These are phyloP conservation scores for Penicillium macrosclerotiorum DNA, from an alignment of 495 filamentous ascomycete genomes.

Conservation along the genomic window DNA sequence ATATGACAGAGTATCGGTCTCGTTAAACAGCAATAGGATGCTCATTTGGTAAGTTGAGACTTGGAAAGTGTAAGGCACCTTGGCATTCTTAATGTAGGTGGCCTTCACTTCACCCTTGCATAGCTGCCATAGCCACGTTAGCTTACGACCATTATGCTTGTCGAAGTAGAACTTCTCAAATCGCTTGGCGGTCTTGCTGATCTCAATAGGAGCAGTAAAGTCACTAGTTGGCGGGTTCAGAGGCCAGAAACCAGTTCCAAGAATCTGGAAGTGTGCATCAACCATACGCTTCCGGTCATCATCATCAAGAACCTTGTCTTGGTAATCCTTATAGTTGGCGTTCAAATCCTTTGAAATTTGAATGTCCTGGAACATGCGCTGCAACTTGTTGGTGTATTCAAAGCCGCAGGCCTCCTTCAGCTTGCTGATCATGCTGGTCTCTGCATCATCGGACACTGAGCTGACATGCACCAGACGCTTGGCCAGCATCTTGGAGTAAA, in stretches of 20 bases:
- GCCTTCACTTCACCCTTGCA: slow-evolving; percentile 97
- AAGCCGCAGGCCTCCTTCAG: slow-evolving; percentile 98
- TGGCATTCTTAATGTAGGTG: slow-evolving; percentile 83
- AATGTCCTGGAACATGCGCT: slow-evolving; percentile 99
- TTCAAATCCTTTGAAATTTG: slow-evolving; percentile 98
- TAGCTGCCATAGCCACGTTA: slow-evolving; percentile 97
- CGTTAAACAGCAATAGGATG: slow-evolving; percentile 94
- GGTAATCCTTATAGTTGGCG: slow-evolving; percentile 72
- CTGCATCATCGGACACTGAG: slow-evolving; percentile 93
- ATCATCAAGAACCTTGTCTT: slow-evolving; percentile 59
- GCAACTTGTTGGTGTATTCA: slow-evolving; percentile 98
- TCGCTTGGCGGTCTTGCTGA: slow-evolving; percentile 80
- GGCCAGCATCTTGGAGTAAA: slow-evolving; percentile 95
- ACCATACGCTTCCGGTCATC: slow-evolving; percentile 57
- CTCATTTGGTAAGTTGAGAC: slow-evolving; percentile 98
- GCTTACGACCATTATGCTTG: slow-evolving; percentile 94
- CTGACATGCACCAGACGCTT: slow-evolving; percentile 91
- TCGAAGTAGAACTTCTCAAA: slow-evolving; percentile 91
- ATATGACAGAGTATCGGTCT: slow-evolving; percentile 78
- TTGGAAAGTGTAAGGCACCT: slow-evolving; percentile 94
- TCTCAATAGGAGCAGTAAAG: slow-evolving; percentile 81
- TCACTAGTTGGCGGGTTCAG: slow-evolving; percentile 78
- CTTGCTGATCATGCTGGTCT: slow-evolving; percentile 99
- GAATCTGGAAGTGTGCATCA: slow-evolving; percentile 81
- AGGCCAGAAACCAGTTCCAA: slow-evolving; percentile 98